Evolutionary conservation across 2,329 filamentous ascomycete genomes (phyloP).

Genomic region (Hymenoscyphus salicellus): DNA sequence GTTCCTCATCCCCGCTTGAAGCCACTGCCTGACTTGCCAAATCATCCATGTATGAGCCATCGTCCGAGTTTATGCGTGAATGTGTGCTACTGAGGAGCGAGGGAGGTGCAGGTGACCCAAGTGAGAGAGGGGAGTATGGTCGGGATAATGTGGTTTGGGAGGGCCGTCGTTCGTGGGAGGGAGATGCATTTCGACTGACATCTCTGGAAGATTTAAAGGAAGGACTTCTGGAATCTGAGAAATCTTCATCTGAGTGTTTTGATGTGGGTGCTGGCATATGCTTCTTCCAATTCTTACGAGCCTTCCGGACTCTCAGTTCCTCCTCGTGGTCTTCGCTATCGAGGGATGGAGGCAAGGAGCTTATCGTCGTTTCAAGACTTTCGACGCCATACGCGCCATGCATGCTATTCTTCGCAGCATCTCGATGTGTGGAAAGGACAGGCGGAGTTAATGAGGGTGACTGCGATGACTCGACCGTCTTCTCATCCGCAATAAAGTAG

Average conservation of each 20-base stretch:
- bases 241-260: slow-evolving; percentile 27
- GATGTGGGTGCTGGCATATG: slow-evolving; percentile 23
- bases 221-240: slow-evolving; percentile 29
- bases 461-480: slow-evolving; percentile 44
- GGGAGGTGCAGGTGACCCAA: slow-evolving; percentile 41
- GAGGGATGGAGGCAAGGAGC: slow-evolving; percentile 27
- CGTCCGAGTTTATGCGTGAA: slow-evolving; percentile 52
- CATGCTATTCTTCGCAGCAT: slow-evolving; percentile 37
- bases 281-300: slow-evolving; percentile 33
- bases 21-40: slow-evolving; percentile 38
- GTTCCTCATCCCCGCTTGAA: slow-evolving; percentile 36
- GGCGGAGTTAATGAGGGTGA: slow-evolving; percentile 31
- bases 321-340: slow-evolving; percentile 28
- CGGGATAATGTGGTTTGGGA: slow-evolving; percentile 40
- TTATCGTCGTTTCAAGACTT: slow-evolving; percentile 36
- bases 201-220: slow-evolving; percentile 35
- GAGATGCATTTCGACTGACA: slow-evolving; percentile 36
- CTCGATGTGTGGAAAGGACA: slow-evolving; percentile 33
- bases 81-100: slow-evolving; percentile 49
- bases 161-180: slow-evolving; percentile 30
- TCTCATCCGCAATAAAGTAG: slow-evolving; percentile 51
- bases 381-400: slow-evolving; percentile 35
- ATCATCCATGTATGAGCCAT: slow-evolving; percentile 48
- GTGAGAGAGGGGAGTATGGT: slow-evolving; percentile 46
- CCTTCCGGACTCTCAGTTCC: slow-evolving; percentile 28